Conservation (phyloP, 495 filamentous ascomycete species). For the Staphylotrichum longicolle region DNA sequence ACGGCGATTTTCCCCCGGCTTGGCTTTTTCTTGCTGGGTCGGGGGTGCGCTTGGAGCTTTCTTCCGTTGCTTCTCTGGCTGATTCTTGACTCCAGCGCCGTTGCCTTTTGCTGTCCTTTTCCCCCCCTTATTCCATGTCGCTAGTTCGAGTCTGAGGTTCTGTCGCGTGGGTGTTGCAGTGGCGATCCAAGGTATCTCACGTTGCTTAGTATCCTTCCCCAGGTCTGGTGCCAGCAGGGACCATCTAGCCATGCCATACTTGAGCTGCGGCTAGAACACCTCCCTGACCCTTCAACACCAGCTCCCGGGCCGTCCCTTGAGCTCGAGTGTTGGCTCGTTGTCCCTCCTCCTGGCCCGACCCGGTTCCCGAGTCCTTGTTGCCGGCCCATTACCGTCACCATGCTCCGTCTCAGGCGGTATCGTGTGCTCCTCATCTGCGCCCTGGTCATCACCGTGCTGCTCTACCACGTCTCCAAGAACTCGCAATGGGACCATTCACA, state of each 20-base stretch:
- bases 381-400: constrained; percentile 36
- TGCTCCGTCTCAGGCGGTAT: constrained; percentile 77
- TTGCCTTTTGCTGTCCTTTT: neutral
- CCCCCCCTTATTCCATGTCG: neutral
- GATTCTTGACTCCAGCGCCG: neutral
- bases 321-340: neutral
- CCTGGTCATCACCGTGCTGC: constrained; percentile 58
- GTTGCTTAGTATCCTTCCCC: neutral
- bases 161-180: neutral
- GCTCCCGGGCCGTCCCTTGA: neutral
- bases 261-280: neutral
- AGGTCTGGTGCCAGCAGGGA: too few relatives aligned
- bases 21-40: constrained; percentile 5
- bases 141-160: neutral
- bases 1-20: constrained; percentile 4
- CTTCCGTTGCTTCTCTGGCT: neutral
- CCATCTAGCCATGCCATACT: constrained; percentile 10
- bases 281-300: neutral
- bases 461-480: constrained; percentile 62
- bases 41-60: neutral
- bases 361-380: too few relatives aligned
- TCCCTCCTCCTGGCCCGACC: neutral
- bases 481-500: constrained; percentile 46
- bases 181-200: neutral
- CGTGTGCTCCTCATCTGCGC: constrained; percentile 71